Evolutionary conservation across 1,284 basidiomycete species (phyloP).

Genomic region (Ganoderma leucocontextum): DNA sequence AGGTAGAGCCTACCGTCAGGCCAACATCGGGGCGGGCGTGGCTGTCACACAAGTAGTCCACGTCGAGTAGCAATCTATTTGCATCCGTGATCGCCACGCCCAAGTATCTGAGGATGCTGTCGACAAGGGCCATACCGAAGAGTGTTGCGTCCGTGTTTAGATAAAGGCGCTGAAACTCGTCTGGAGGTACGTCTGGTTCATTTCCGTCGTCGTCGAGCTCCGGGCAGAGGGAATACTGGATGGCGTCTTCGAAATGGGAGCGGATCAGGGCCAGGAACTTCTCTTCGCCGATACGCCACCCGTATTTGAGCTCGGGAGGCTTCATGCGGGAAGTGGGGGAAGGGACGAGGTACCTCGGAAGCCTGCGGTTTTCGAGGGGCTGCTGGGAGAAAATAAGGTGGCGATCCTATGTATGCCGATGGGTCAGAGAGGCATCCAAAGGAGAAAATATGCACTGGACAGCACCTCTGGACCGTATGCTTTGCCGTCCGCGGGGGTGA

Average conservation of each 20-base stretch:
- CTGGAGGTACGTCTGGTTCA: not conserved
- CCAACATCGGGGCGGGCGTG: not conserved
- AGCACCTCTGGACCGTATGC: too few relatives aligned
- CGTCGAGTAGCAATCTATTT: not conserved
- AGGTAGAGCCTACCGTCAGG: not conserved
- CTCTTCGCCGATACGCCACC: not conserved
- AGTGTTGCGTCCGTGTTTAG: not conserved
- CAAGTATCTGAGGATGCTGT: not conserved
- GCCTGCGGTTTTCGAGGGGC: not conserved
- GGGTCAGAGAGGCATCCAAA: not conserved
- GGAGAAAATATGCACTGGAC: too few relatives aligned
- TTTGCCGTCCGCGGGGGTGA: too few relatives aligned
- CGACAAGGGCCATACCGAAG: not conserved
- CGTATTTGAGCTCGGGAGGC: constrained; percentile 4
- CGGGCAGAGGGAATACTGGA: not conserved
- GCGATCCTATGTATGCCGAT: not conserved
- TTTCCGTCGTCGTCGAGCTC: not conserved
- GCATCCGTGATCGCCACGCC: not conserved
- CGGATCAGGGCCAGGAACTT: not conserved
- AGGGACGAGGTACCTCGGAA: not conserved
- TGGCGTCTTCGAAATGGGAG: not conserved
- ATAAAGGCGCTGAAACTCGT: not conserved
- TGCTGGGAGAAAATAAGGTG: not conserved
- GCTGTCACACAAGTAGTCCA: not conserved
- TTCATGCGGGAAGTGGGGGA: not conserved